Base-by-base conservation (phyloP, 2,329 filamentous ascomycete species). In the Penicillium sumatraense region DNA sequence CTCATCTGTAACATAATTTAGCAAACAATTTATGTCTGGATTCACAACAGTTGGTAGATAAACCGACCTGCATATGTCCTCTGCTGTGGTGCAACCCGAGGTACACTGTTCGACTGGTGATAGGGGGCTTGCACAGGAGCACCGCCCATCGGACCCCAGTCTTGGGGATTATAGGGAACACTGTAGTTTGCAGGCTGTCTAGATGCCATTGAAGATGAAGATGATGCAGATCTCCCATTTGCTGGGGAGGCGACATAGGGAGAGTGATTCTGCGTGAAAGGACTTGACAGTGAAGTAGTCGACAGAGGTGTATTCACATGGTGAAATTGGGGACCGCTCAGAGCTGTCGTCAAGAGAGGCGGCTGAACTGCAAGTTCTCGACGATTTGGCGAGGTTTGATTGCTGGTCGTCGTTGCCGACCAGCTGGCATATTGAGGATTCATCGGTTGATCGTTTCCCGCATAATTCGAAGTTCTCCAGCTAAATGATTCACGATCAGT, bases 81-180 rank as follows among this genome's bases (percentile, higher is more conserved):
- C 48, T 61, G 60, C 60, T 60, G 66, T 53, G 62, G 64, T 47
- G 62, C 58, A 35, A 67, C 54, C 24, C 67, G 68, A 60, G 68
- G 60, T 57, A 68, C 66, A 56, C 60, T 67, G 45, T 62, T 68
- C 31, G 61, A 51, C 46, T 68, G 70, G 11, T 64, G 48, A 67
- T 71, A 71, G 29, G 63, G 49, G 38, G 66, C 53, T 48, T 70
- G 66, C 27, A 65, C 64, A 36, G 69, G 62, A 18, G 53, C 56
- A 52, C 66, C 66, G 16, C 69, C 68, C 40, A 76, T 71, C 18
- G 75, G 73, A 1, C 73, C 77, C 79, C 79, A 81, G 68, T 80
- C 75, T 57, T 77, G 77, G 31, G 79, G 79, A 59, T 81, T 79
- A 58, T 81, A 81, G 8, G 76, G 72, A 21, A 75, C 71, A 63